Conservation (phyloP, 352 stramenopile genomes). For the Sclerospora graminicola region DNA sequence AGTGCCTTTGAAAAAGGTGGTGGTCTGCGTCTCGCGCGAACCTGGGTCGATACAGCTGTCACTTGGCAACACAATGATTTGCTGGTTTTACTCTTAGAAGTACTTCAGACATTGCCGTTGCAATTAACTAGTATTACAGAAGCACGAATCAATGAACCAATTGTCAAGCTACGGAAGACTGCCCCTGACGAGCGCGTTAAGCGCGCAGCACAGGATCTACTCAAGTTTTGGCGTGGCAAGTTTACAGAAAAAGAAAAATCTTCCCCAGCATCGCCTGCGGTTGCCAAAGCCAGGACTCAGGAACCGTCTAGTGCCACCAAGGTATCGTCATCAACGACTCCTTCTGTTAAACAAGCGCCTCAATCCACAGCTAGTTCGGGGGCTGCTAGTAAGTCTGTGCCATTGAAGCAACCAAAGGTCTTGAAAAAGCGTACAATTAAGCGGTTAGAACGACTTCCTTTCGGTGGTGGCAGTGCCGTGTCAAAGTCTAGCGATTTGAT, state of each 20-base stretch:
- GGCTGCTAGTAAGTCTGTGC: slow-evolving; percentile 5
- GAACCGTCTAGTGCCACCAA: slow-evolving; percentile 6
- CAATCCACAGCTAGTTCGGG: slow-evolving; percentile 8
- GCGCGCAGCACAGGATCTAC: slow-evolving; percentile 65
- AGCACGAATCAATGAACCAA: slow-evolving; percentile 81
- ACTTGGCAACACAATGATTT: slow-evolving; percentile 75
- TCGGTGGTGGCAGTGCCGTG: slow-evolving; percentile 36
- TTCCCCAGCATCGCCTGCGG: slow-evolving; percentile 13
- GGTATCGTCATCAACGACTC: slow-evolving; percentile 9
- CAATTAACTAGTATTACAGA: slow-evolving; percentile 83
- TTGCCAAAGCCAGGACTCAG: slow-evolving; percentile 10
- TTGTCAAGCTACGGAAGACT: slow-evolving; percentile 78
- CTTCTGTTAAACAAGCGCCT: slow-evolving; percentile 11
- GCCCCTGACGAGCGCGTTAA: slow-evolving; percentile 71
- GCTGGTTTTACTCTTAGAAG: slow-evolving; percentile 69
- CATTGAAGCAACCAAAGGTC: slow-evolving; percentile 26
- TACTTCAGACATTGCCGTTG: slow-evolving; percentile 70
- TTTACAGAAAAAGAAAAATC: slow-evolving; percentile 80
- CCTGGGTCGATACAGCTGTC: slow-evolving; percentile 69
- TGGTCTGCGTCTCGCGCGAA: slow-evolving; percentile 60
- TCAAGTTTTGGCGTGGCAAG: slow-evolving; percentile 76
- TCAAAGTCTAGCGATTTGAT: slow-evolving; percentile 76
- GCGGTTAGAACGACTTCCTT: slow-evolving; percentile 60
- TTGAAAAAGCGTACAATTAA: slow-evolving; percentile 70
- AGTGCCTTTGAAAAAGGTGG: slow-evolving; percentile 58